phyloP scores from a whole-genome alignment of 2,329 filamentous ascomycete species.

The Cladosporium cucumerinum region DNA sequence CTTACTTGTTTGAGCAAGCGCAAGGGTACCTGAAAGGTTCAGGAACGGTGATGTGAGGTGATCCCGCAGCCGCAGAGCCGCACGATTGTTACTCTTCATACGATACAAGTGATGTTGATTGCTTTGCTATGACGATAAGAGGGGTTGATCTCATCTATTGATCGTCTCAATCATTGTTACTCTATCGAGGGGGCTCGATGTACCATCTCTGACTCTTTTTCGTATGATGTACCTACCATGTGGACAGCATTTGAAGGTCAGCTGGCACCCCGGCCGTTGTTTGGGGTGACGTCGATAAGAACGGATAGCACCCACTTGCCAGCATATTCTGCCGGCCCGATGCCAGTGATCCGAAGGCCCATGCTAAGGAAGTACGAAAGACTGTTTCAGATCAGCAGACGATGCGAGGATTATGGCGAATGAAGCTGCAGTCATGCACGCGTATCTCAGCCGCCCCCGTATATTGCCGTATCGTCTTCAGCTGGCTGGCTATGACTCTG shows the following conservation, averaged over 20 bases:
- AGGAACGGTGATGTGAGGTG: neutral
- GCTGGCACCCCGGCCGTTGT: neutral
- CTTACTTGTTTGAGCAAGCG: neutral
- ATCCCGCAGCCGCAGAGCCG: slow-evolving; percentile 9
- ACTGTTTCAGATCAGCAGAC: neutral
- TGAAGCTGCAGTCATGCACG: neutral
- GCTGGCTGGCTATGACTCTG: neutral
- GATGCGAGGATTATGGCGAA: neutral
- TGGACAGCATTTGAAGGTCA: neutral
- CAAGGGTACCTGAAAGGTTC: neutral
- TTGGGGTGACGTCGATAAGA: neutral
- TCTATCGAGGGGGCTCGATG: neutral
- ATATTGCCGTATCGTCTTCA: neutral
- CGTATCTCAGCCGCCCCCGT: neutral
- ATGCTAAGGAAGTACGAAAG: neutral
- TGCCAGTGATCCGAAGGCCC: neutral
- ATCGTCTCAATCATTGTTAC: neutral
- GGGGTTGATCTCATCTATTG: neutral
- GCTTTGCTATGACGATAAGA: neutral
- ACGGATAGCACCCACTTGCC: neutral
- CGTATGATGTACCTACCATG: neutral
- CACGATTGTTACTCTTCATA: neutral
- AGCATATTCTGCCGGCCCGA: neutral
- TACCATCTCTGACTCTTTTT: neutral
- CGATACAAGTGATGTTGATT: neutral